These are phyloP conservation scores for Lentithecium fluviatile DNA, from an alignment of 495 filamentous ascomycete species.

Conservation along the genomic window DNA sequence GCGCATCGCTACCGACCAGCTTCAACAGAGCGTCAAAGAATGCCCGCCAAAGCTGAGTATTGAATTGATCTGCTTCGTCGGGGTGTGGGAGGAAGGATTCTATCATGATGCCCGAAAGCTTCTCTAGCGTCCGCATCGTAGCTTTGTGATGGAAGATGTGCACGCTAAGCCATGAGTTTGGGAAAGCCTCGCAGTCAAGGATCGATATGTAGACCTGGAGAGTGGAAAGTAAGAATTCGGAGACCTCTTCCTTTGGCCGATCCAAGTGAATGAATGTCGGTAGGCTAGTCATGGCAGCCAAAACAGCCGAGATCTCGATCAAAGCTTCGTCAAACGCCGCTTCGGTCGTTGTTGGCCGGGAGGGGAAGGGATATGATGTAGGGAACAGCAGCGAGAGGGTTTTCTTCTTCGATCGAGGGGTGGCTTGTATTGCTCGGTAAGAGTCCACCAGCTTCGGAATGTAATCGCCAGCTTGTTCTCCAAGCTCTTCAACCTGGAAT, in stretches of 20 bases:
- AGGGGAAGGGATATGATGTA: slow-evolving; percentile 83
- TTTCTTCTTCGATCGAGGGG: slow-evolving; percentile 62
- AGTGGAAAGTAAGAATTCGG: slow-evolving; percentile 68
- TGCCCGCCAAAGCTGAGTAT: slow-evolving; percentile 88
- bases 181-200: slow-evolving; percentile 85
- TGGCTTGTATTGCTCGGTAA: slow-evolving; percentile 70
- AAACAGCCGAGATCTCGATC: slow-evolving; percentile 82
- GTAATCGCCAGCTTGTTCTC: slow-evolving; percentile 79
- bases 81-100: slow-evolving; percentile 78
- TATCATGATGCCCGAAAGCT: slow-evolving; percentile 71
- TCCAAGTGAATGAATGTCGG: slow-evolving; percentile 66
- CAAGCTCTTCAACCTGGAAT: slow-evolving; percentile 72
- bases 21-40: slow-evolving; percentile 89
- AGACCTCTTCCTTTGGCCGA: slow-evolving; percentile 71
- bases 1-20: slow-evolving; percentile 80
- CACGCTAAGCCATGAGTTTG: slow-evolving; percentile 82
- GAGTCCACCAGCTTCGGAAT: slow-evolving; percentile 89
- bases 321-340: slow-evolving; percentile 81
- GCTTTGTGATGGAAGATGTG: slow-evolving; percentile 95
- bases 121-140: slow-evolving; percentile 83
- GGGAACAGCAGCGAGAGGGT: slow-evolving; percentile 86
- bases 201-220: slow-evolving; percentile 87
- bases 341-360: slow-evolving; percentile 60
- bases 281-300: slow-evolving; percentile 75
- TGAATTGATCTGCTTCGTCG: slow-evolving; percentile 89